Evolutionary conservation across 2,329 filamentous ascomycete genomes (phyloP), one percentile per base, ranked within the genome.

Genomic region (Penicillium sp.): DNA sequence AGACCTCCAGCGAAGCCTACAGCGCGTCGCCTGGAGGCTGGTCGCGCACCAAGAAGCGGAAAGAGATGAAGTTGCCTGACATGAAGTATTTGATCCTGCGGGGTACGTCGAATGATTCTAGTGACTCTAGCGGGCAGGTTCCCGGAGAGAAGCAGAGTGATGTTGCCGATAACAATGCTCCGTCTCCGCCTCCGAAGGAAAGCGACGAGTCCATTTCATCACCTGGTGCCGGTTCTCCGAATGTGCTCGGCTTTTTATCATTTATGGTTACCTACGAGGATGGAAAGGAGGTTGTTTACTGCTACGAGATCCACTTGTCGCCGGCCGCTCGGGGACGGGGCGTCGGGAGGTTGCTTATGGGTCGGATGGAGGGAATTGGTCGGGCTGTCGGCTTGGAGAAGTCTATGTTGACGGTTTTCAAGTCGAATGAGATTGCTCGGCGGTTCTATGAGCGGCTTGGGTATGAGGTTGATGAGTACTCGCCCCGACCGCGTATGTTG

Each of bases 361-460:
- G 60, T 1, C 60, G 78, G 44, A 78, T 79, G 16, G 81, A 84
- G 64, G 58, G 66, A 2, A 75, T 83, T 29, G 83, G 81, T 11
- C 57, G 64, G 27, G 72, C 72, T 2, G 72, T 81, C 16, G 77
- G 77, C 0, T 67, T 85, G 57, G 69, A 75, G 50, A 86, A 86
- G 72, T 74, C 77, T 13, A 87, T 87, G 84, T 72, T 87, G 70
- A 86, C 84, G 2, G 82, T 84, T 19, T 86, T 86, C 67, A 77
- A 70, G 59, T 75, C 75, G 31, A 87, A 87, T 65, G 57, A 59
- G 16, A 66, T 61, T 8, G 84, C 81, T 1, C 64, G 73, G 53
- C 62, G 61, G 27, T 80, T 84, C 61, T 86, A 87, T 67, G 68
- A 76, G 55, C 73, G 68, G 52, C 61, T 80, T 50, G 83, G 83